A percentile compares a stretch with the other conserved stretches of the same genome.
These are phyloP conservation scores for Domatiomyces catenatus DNA, from an alignment of 2,329 filamentous ascomycete species.

Conservation along the genomic window DNA sequence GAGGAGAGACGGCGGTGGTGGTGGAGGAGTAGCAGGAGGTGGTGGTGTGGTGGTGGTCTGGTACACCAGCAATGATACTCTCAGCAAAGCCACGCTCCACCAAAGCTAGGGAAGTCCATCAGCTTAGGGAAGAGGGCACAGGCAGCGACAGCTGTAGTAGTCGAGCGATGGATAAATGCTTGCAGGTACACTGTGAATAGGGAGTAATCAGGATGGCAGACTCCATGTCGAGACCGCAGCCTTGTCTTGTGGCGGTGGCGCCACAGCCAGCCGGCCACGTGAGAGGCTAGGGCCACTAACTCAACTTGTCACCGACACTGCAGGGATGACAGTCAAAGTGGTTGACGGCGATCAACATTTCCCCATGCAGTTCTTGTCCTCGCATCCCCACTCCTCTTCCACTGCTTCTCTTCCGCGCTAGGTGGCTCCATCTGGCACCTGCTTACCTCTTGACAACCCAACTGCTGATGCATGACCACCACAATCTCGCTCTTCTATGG, in stretches of 20 bases:
- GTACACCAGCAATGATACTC: not conserved
- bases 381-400: too few species aligned
- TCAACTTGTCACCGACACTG: too few species aligned
- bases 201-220: not conserved
- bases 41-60: not conserved
- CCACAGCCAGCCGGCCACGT: not conserved
- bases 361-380: too few species aligned
- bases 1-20: not conserved
- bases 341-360: too few species aligned
- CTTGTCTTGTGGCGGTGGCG: not conserved
- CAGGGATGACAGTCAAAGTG: too few species aligned
- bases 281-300: too few species aligned
- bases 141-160: not conserved
- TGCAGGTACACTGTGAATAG: not conserved
- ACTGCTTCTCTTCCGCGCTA: too few species aligned
- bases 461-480: too few species aligned
- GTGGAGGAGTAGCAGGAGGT: not conserved
- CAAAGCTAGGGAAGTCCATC: not conserved
- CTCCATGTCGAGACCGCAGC: not conserved
- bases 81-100: not conserved
- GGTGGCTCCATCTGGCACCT: too few species aligned
- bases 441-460: too few species aligned
- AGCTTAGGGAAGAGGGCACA: not conserved
- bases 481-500: too few species aligned
- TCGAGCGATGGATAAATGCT: not conserved